Evolutionary conservation across 2,329 filamentous ascomycete species (phyloP), one percentile per base, ranked within the genome.

Genomic region (Venturia carpophila): DNA sequence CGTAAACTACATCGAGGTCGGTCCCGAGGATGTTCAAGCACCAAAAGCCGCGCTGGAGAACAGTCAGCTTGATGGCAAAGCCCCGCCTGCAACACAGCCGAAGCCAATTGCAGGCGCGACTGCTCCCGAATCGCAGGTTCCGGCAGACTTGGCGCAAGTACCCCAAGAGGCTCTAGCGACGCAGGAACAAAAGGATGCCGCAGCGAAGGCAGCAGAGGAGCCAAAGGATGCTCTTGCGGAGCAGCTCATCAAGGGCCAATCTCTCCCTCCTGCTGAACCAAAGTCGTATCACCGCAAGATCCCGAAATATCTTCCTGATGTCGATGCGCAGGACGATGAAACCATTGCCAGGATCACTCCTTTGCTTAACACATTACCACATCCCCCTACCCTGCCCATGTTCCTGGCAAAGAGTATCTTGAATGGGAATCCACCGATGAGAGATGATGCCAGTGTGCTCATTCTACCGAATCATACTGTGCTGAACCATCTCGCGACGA

Each of bases 391-490:
- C 69, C 82, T 99, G 56, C 94, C 94, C 0, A 86, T 94, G 61
- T 97, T 97, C 78, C 79, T 99, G 62, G 90, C 89, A 70, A 96
- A 96, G 78, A 94, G 92, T 41, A 97, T 99, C 67, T 79, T 99
- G 69, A 99, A 99, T 75, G 90, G 90, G 61, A 88, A 87, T 2
- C 92, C 91, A 34, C 87, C 93, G 7, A 91, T 96, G 82, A 97
- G 97, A 79, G 94, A 99, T 74, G 94, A 99, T 77, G 96, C 93
- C 76, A 97, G 92, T 77, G 94, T 99, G 67, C 79, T 99, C 68
- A 94, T 91, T 70, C 93, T 97, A 84, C 94, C 94, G 17, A 99
- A 97, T 72, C 93, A 99, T 73, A 97, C 94, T 0, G 91, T 97
- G 41, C 79, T 99, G 68, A 99, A 99, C 70, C 94, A 99, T 75